Evolutionary conservation across 208 protist genomes (phyloP), one percentile per base, ranked within the genome.

Genomic region (Trypanosoma boissoni): DNA sequence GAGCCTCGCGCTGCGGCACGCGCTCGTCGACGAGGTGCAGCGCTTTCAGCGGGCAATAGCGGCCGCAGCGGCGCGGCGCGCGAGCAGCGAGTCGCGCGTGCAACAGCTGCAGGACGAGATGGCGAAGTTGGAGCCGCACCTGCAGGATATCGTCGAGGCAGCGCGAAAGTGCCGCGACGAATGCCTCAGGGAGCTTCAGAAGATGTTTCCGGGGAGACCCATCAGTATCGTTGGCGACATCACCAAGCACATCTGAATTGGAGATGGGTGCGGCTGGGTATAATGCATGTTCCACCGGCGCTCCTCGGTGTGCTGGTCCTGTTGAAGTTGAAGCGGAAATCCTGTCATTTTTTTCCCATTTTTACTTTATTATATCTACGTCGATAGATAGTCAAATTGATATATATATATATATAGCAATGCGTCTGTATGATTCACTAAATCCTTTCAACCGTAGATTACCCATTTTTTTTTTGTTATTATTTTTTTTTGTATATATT

Each of bases 181-280:
- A 7, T 81, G 76, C 31, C 37, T 88, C 28, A 50, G 41, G 8
- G 46, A 78, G 10, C 48, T 91, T 1, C n/a, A 31, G 32, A 37
- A 64, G 14, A 88, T 91, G 68, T 91, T 91, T 29, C 80, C 80
- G 0, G 80, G 72, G 12, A 63, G 78, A 9, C 57, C 54, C 4
- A 62, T 91, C 27, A 58, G 73, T 24, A 91, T 91, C 61, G 75
- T 81, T 10, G 84, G 84, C 3, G 84, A 91, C 31, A 72, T 91
- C 48, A 91, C 85, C 72, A 87, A 86, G 63, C 84, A 76, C 53
- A 54, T 90, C 14, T 68, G 52, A 61, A 32, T 21, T n/a, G 14
- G 9, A 39, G 12, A 39, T n/a, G n/a, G n/a, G n/a, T n/a, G n/a
- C n/a, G n/a, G n/a, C n/a, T n/a, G n/a, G n/a, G n/a, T n/a, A n/a